Conservation (phyloP, 345 rosid genomes). For the Eucalyptus cloeziana region DNA sequence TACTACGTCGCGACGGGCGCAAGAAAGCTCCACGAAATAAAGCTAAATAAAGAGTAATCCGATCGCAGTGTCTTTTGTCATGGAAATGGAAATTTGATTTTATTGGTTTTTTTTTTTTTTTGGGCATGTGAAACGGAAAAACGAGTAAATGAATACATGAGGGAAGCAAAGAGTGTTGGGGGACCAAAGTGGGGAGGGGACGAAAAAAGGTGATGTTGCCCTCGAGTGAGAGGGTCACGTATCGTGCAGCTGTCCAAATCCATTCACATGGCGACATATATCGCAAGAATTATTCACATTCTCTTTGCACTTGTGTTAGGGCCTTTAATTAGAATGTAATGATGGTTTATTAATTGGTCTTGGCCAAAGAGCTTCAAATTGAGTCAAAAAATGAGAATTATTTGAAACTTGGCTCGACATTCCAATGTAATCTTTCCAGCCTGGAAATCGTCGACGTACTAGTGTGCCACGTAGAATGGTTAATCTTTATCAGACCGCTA, state of each 20-base stretch:
- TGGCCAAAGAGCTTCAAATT: background rate
- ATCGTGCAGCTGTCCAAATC: background rate
- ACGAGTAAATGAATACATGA: background rate
- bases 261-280: background rate
- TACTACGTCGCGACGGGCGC: background rate
- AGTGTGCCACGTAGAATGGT: accelerated
- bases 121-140: background rate
- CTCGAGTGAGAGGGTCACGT: background rate
- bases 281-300: background rate
- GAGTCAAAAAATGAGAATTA: background rate
- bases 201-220: background rate
- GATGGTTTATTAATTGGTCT: background rate
- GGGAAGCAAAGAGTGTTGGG: background rate
- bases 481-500: accelerated
- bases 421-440: background rate
- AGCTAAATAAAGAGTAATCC: background rate
- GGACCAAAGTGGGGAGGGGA: background rate
- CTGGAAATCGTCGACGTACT: accelerated
- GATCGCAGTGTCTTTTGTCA: background rate
- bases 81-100: background rate
- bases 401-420: too few relatives aligned
- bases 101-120: background rate
- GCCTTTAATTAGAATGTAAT: background rate
- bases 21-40: background rate
- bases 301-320: background rate